Base-by-base conservation (phyloP, 371 early-diverging fungal species). In the Mortierella sp. region DNA sequence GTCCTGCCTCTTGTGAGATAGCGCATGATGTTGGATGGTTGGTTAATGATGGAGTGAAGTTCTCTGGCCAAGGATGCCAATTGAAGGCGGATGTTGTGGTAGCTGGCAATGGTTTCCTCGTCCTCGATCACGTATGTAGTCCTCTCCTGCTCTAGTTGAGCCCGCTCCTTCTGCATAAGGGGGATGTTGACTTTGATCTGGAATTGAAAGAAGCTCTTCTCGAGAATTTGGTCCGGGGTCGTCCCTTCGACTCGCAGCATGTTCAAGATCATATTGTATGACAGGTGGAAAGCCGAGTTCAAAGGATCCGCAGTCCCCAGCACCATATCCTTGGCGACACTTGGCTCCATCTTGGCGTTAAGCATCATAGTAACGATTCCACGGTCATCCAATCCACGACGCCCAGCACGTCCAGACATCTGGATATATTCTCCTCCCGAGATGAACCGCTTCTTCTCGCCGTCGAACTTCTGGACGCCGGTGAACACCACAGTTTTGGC, bases 401-500 rank as follows among this genome's bases (percentile, higher is more conserved):
- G 90, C 60, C 98, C 98, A 17, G 98, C 98, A 75, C 98, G 95
- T 50, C 98, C 98, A 66, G 92, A 92, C 98, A 97, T 97, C 80
- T 99, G 99, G 60, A 99, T 99, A 81, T 99, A 99, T 83, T 99
- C 99, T 68, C 99, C 99, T n/a, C 96, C 92, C 0, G 88, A 75
- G 42, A 99, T 85, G 88, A 94, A 93, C 60, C 99, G 88, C 30
- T 78, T 83, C 30, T 86, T 82, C 51, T 88, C 87, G 60, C 99
- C 99, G 80, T 99, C 99, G 73, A 92, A 99, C 73, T 99, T 99
- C 65, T 93, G 92, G 11, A 98, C 94, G 41, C 90, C 85, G 0
- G 99, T 98, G 75, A 99, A 99, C 6, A 99, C 93, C 6, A 99
- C 99, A 1, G 99, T 98, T 71, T 96, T 97, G 43, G 99, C 99